phyloP scores from a whole-genome alignment of 1,284 basidiomycete genomes.

The Malassezia sympodialis region DNA sequence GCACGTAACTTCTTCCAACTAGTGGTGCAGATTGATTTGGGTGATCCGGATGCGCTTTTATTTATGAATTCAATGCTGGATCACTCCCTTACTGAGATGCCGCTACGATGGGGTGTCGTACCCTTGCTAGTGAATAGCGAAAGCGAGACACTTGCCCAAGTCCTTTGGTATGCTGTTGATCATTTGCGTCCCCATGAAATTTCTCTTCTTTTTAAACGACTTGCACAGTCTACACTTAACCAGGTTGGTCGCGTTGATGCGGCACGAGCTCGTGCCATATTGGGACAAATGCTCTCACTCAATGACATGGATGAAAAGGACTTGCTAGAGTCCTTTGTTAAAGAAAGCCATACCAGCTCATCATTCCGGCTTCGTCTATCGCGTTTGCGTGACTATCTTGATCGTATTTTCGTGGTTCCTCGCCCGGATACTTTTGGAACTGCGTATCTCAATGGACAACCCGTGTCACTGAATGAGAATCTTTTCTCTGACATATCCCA shows the following conservation, averaged over 20 bases:
- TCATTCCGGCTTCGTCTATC: conserved; percentile 7
- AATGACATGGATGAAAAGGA: background rate
- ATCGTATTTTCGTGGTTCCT: conserved; percentile 20
- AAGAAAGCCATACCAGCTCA: background rate
- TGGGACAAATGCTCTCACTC: background rate
- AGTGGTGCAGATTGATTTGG: conserved; percentile 34
- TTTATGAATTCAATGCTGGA: conserved; percentile 4
- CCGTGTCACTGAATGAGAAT: conserved; percentile 60
- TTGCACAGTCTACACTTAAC: background rate
- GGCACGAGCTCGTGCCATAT: background rate
- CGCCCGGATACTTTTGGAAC: conserved; percentile 35
- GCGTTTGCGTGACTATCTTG: conserved; percentile 19
- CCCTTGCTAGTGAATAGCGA: conserved; percentile 1
- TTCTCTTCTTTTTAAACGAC: background rate
- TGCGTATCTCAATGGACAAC: conserved; percentile 77
- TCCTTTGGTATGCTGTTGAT: conserved; percentile 7
- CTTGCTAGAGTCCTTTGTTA: conserved; percentile 10
- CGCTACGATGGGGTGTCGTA: conserved; percentile 8
- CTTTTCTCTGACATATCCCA: conserved; percentile 24
- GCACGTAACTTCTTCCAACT: conserved; percentile 40
- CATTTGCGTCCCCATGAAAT: background rate
- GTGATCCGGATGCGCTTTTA: conserved; percentile 10
- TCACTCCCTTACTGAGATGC: background rate
- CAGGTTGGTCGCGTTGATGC: background rate
- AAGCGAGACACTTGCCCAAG: conserved; percentile 4